Evolutionary conservation across 2,329 filamentous ascomycete genomes (phyloP).

Genomic region (Immersiporthe knoxdaviesiana): DNA sequence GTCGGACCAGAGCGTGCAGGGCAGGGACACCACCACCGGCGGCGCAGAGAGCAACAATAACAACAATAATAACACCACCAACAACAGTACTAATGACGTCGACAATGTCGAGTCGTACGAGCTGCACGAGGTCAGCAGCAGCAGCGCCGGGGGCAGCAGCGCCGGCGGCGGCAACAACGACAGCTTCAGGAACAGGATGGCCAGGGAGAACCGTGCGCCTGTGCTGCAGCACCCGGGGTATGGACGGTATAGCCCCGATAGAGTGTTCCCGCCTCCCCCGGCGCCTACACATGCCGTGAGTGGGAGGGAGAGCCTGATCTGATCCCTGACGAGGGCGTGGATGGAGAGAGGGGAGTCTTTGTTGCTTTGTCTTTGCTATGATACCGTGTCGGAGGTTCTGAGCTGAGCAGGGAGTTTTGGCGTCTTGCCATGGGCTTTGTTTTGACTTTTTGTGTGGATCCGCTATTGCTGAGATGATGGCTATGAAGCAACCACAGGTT

Average conservation of each 20-base stretch:
- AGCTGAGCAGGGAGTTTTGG: constrained; percentile 29
- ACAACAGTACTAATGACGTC: constrained; percentile 27
- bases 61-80: too few species aligned
- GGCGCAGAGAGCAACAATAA: constrained; percentile 23
- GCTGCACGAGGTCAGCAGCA: constrained; percentile 48
- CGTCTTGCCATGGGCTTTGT: not conserved
- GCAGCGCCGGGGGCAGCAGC: constrained; percentile 26
- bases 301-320: not conserved
- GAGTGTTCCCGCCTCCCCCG: constrained; percentile 23
- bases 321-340: not conserved
- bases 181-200: constrained; percentile 31
- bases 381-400: not conserved
- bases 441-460: not conserved
- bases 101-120: constrained; percentile 50
- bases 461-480: not conserved
- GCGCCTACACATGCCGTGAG: constrained; percentile 15
- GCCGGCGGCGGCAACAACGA: constrained; percentile 28
- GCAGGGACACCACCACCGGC: constrained; percentile 31
- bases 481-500: not conserved
- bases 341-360: not conserved
- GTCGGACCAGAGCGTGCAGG: constrained; percentile 36
- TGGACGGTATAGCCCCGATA: constrained; percentile 41
- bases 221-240: constrained; percentile 52
- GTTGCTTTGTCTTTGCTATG: not conserved
- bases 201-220: constrained; percentile 41